Conservation (phyloP, 306 rosid species). For the Cicer arietinum region DNA sequence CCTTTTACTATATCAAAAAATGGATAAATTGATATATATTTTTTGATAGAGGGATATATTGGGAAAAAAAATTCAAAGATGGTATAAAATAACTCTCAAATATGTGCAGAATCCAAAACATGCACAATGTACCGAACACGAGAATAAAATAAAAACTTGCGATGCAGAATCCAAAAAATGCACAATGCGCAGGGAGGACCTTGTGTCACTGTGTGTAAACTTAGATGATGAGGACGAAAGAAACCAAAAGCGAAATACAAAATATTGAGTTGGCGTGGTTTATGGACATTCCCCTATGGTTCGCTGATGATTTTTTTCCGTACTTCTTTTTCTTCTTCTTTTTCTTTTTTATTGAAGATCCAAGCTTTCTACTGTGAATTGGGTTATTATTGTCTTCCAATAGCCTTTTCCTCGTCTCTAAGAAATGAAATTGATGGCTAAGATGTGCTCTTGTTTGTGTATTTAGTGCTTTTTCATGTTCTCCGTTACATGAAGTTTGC, state of each 20-base stretch:
- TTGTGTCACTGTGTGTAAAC: not conserved
- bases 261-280: not conserved
- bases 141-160: too few relatives aligned
- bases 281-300: not conserved
- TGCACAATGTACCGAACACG: too few relatives aligned
- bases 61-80: too few relatives aligned
- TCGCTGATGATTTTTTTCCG: conserved; percentile 27
- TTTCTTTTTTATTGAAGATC: not conserved
- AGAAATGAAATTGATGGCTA: not conserved
- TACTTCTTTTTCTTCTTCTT: conserved; percentile 27
- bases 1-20: too few relatives aligned
- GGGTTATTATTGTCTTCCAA: not conserved
- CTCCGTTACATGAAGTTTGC: not conserved
- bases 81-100: too few relatives aligned
- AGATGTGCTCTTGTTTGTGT: not conserved
- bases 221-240: conserved; percentile 1
- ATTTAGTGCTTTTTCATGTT: not conserved
- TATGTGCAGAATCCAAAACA: too few relatives aligned
- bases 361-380: conserved; percentile 29
- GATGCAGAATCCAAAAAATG: too few relatives aligned
- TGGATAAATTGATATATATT: too few relatives aligned
- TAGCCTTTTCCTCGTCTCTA: not conserved
- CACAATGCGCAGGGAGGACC: too few relatives aligned
- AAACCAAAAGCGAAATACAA: conserved; percentile 28
- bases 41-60: too few relatives aligned